A percentile compares a stretch with the other conserved stretches of the same genome.
Evolutionary conservation across 768 basidiomycete genomes (phyloP).

Genomic region (Glaciozyma antarctica): DNA sequence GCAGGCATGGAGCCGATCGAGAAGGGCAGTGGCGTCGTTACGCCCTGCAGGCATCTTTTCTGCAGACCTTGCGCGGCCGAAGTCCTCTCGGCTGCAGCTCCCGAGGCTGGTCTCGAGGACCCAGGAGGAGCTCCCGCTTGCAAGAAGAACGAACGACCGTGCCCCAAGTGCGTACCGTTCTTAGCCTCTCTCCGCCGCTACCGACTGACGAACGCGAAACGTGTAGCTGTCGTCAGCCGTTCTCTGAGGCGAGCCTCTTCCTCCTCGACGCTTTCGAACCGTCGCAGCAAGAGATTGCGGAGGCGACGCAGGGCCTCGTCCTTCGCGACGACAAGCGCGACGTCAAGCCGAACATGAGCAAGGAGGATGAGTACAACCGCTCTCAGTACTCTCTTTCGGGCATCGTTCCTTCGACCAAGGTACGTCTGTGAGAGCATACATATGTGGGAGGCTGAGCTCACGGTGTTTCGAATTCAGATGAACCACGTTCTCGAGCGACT

Average conservation of each 20-base stretch:
- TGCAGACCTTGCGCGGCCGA: not conserved
- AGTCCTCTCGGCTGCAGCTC: not conserved
- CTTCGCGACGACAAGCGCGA: not conserved
- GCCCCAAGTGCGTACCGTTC: not conserved
- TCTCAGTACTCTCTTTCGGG: no score
- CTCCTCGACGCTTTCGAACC: not conserved
- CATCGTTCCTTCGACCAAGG: no score
- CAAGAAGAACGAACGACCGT: not conserved
- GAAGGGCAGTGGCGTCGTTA: not conserved
- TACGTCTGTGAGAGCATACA: no score
- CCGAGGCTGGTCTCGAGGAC: not conserved
- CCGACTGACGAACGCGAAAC: not conserved
- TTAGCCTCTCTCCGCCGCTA: not conserved
- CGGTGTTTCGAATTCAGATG: no score
- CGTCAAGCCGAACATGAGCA: not conserved
- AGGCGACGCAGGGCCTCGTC: not conserved
- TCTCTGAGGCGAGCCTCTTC: not conserved
- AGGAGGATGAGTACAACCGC: not conserved
- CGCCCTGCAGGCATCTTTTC: not conserved
- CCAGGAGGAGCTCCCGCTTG: not conserved
- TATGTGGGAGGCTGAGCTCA: no score
- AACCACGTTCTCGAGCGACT: no score
- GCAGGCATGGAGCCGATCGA: not conserved
- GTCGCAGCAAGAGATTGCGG: not conserved
- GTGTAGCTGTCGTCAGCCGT: not conserved